Evolutionary conservation across 768 basidiomycete genomes (phyloP), one percentile per base, ranked within the genome.

Genomic region (Tricholoma matsutake): DNA sequence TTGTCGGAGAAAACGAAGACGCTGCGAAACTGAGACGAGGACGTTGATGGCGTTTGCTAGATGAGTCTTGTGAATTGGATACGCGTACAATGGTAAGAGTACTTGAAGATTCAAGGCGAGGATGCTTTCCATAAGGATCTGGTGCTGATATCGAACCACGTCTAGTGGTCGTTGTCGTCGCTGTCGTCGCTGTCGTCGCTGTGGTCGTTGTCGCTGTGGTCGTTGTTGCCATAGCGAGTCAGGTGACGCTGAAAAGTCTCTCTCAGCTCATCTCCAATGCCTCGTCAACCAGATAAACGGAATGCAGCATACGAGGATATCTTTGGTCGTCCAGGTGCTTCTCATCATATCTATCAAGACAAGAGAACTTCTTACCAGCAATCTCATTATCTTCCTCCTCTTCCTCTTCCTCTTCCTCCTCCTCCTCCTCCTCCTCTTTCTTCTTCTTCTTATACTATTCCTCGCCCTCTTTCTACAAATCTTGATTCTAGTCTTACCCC

Each of bases 301-400:
- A 78, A 84, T 73, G 84, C 86, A 58, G 92, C 92, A 51, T 94
- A 92, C 78, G 89, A 93, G 73, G 85, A 87, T 69, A 93, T 94
- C 76, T 94, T 94, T 74, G 91, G 91, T 25, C 83, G 92, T 25
- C 88, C 91, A 56, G 83, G 84, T 55, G 75, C 79, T 51, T 64
- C 77, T 32, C 85, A 86, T 72, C 87, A 86, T 65, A 73, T 77
- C 59, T 76, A 79, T 59, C 72, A 75, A 51, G 83, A 85, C 72
- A 78, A 79, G 61, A 74, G 83, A 56, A 77, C 79, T 2, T 84
- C 83, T 29, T 75, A 79, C 58, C 65, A 75, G 54, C 60, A 70
- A 5, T 75, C 64, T 3, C 63, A 71, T 11, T 67, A 68, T 22
- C 63, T 71, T 61, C 54, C 54, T 0, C 34, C 35, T 55, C 69